These are phyloP conservation scores for Melanogaster broomeanus DNA, from an alignment of 768 basidiomycete species.

Conservation along the genomic window DNA sequence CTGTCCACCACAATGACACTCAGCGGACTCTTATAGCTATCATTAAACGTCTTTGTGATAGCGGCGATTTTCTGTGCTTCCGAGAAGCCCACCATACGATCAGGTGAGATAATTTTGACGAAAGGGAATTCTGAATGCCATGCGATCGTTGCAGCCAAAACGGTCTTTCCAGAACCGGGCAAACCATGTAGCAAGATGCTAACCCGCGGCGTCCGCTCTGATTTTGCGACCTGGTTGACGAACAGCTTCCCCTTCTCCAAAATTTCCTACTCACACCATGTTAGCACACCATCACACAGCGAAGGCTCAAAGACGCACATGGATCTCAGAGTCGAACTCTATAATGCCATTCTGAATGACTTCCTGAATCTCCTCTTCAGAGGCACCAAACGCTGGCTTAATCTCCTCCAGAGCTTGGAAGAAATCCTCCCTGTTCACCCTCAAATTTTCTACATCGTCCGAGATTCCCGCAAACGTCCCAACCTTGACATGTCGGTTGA, in stretches of 20 bases:
- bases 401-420: constrained; percentile 91
- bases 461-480: constrained; percentile 97
- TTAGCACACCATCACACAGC: constrained; percentile 1
- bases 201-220: constrained; percentile 89
- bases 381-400: constrained; percentile 95
- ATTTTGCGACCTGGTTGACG: constrained; percentile 91
- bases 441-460: constrained; percentile 91
- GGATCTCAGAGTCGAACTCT: constrained; percentile 72
- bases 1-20: constrained; percentile 97
- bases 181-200: constrained; percentile 88
- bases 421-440: constrained; percentile 87
- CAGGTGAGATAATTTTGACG: constrained; percentile 95
- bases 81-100: constrained; percentile 95
- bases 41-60: constrained; percentile 90
- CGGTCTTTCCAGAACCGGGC: constrained; percentile 92
- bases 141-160: constrained; percentile 91
- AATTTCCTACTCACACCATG: constrained; percentile 61
- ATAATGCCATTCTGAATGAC: constrained; percentile 98
- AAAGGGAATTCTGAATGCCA: constrained; percentile 94
- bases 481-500: constrained; percentile 96
- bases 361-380: constrained; percentile 91
- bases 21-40: constrained; percentile 96
- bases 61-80: constrained; percentile 89
- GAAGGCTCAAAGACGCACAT: constrained; percentile 46
- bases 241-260: constrained; percentile 84